A percentile compares a stretch with the other conserved stretches of the same genome.
phyloP scores from a whole-genome alignment of 2,329 filamentous ascomycete genomes.

The Ophiosphaerella herpotricha region DNA sequence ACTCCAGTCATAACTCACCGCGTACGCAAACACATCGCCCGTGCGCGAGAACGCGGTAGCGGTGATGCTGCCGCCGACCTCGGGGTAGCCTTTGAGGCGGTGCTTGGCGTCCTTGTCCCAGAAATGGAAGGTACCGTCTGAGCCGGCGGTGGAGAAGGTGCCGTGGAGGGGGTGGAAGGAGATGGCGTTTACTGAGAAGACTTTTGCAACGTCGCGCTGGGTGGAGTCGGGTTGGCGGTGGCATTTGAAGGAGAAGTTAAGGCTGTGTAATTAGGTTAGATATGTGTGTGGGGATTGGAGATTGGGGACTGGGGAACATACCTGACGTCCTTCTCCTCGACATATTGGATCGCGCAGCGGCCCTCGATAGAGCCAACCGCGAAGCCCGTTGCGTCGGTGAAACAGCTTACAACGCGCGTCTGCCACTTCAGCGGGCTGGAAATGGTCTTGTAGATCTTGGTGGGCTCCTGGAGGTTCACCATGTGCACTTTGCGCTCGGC shows the following conservation, averaged over 20 bases:
- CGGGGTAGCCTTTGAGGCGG: conserved; percentile 66
- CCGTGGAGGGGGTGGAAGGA: conserved; percentile 96
- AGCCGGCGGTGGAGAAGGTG: conserved; percentile 96
- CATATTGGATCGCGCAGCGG: conserved; percentile 96
- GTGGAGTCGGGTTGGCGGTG: conserved; percentile 78
- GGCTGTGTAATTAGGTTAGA: conserved; percentile 40
- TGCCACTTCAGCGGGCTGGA: conserved; percentile 98
- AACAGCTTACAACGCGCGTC: conserved; percentile 93
- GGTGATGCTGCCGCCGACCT: conserved; percentile 76
- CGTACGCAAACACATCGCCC: conserved; percentile 67
- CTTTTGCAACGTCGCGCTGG: conserved; percentile 73
- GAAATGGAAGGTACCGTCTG: conserved; percentile 95
- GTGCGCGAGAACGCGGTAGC: conserved; percentile 88
- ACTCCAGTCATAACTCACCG: conserved; percentile 96
- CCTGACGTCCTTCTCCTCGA: conserved; percentile 90
- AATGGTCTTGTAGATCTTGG: conserved; percentile 92
- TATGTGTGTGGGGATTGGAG: too few species aligned
- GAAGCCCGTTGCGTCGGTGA: conserved; percentile 87
- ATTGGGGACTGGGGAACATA: conserved; percentile 13
- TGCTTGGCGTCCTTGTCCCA: conserved; percentile 73
- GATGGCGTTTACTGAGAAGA: conserved; percentile 95
- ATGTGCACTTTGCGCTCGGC: conserved; percentile 97
- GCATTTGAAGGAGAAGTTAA: conserved; percentile 99
- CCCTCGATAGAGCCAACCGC: conserved; percentile 97
- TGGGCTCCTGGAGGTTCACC: conserved; percentile 84